Evolutionary conservation across 1,139 yeast species (phyloP).

Genomic region (Casaregolazyma lundiana): DNA sequence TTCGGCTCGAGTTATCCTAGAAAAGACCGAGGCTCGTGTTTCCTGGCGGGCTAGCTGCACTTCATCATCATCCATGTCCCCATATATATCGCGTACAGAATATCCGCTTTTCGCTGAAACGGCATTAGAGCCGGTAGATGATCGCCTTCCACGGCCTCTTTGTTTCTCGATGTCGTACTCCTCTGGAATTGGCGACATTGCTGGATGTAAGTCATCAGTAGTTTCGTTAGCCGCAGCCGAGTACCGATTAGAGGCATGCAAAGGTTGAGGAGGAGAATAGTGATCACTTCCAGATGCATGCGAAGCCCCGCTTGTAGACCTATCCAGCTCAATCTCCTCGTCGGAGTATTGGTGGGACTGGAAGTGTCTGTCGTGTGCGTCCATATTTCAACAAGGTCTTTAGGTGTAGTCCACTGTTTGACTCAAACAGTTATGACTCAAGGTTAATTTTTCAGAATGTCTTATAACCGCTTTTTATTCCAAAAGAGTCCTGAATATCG

Average conservation of each 20-base stretch:
- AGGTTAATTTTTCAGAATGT: neutral
- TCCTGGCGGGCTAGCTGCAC: slow-evolving; percentile 25
- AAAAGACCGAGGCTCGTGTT: slow-evolving; percentile 29
- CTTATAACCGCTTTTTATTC: neutral
- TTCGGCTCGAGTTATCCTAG: slow-evolving; percentile 19
- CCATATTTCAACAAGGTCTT: neutral
- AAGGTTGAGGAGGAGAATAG: slow-evolving; percentile 14
- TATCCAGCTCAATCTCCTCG: slow-evolving; percentile 2
- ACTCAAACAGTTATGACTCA: too few relatives aligned
- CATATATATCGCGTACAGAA: slow-evolving; percentile 24
- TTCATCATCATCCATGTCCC: slow-evolving; percentile 21
- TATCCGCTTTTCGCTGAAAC: slow-evolving; percentile 14
- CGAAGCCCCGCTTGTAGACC: slow-evolving; percentile 1
- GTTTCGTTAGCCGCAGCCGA: slow-evolving; percentile 7
- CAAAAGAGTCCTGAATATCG: neutral
- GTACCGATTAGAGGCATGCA: slow-evolving; percentile 2
- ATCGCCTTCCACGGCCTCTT: slow-evolving; percentile 1
- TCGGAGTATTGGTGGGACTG: slow-evolving; percentile 11
- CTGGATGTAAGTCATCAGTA: neutral
- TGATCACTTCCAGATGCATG: slow-evolving; percentile 1
- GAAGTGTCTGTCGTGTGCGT: slow-evolving; percentile 16
- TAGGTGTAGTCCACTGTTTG: too few relatives aligned
- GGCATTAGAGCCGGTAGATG: slow-evolving; percentile 2
- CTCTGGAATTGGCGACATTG: slow-evolving; percentile 4
- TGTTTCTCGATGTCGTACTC: neutral